These are phyloP conservation scores for Borovskyia barvae DNA, from an alignment of 208 protist genomes.

Conservation along the genomic window DNA sequence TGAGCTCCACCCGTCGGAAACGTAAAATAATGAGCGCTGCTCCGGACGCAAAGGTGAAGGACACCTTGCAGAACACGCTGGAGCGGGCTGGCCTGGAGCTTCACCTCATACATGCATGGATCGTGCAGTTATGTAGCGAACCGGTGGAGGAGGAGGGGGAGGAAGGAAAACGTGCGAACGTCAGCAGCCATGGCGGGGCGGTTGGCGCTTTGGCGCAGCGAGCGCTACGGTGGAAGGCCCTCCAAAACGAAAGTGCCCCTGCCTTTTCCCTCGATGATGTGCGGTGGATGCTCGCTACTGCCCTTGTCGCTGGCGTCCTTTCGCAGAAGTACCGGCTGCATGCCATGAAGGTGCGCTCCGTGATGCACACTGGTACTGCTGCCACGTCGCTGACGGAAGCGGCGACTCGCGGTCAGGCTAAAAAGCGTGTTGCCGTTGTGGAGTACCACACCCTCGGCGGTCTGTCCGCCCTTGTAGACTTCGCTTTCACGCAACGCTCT, in stretches of 20 bases:
- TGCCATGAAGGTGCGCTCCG: background rate
- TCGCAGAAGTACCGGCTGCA: constrained; percentile 19
- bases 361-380: background rate
- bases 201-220: constrained; percentile 9
- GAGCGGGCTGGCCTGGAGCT: constrained; percentile 25
- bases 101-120: constrained; percentile 23
- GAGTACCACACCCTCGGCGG: constrained; percentile 11
- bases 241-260: background rate
- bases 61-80: constrained; percentile 28
- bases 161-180: background rate
- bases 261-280: background rate
- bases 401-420: background rate
- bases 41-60: constrained; percentile 10
- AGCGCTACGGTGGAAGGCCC: constrained; percentile 1
- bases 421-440: background rate
- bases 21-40: background rate
- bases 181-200: background rate
- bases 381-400: background rate
- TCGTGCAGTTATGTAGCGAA: constrained; percentile 12
- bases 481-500: constrained; percentile 11
- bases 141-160: background rate
- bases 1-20: background rate
- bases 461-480: constrained; percentile 15
- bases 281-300: constrained; percentile 18
- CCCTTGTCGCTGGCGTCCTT: constrained; percentile 22